Conservation (phyloP, 2,329 filamentous ascomycete species). For the Aspergillus cejpii region DNA sequence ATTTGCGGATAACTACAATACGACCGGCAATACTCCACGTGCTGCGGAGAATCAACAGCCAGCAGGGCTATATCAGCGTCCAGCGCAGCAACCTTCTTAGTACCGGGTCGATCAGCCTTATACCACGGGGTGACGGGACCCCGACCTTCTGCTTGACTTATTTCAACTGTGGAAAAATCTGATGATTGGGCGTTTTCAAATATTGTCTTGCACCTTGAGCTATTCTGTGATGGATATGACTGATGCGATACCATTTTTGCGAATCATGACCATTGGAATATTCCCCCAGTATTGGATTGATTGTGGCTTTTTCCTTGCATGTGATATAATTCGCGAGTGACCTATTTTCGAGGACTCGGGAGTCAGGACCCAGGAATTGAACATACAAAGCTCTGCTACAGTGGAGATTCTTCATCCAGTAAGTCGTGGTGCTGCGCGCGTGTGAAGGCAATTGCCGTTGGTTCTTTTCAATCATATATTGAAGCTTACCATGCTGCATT, state of each 20-base stretch:
- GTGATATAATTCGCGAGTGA: background rate
- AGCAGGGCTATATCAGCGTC: background rate
- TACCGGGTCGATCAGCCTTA: background rate
- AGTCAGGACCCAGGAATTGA: background rate
- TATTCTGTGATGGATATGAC: background rate
- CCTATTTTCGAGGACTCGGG: background rate
- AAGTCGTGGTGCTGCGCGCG: background rate
- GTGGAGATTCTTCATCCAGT: background rate
- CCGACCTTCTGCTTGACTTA: background rate
- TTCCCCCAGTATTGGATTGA: background rate
- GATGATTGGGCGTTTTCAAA: background rate
- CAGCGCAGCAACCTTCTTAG: background rate
- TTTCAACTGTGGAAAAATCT: background rate
- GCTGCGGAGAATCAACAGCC: constrained; percentile 8
- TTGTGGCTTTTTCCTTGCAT: background rate
- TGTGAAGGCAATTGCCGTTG: background rate
- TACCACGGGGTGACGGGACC: background rate
- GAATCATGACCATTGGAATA: background rate
- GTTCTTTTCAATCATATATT: background rate
- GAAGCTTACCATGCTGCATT: background rate
- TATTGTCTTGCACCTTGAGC: background rate
- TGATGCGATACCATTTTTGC: background rate
- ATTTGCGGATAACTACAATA: constrained; percentile 32
- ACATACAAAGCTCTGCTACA: background rate
- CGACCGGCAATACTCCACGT: constrained; percentile 13